Evolutionary conservation across 345 rosid genomes (phyloP).

Genomic region (Murraya paniculata): DNA sequence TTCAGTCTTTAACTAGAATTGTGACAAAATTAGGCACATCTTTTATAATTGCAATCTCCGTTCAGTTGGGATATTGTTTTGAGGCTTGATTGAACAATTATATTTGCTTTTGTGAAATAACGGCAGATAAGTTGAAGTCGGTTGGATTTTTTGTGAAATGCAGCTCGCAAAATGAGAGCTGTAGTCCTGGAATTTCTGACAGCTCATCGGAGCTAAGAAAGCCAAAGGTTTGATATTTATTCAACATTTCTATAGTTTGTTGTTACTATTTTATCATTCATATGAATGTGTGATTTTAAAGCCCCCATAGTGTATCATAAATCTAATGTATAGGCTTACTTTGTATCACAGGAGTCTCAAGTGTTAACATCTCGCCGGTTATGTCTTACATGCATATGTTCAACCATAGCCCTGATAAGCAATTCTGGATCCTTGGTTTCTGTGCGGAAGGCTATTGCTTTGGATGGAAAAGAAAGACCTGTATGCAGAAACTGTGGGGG

Average conservation of each 20-base stretch:
- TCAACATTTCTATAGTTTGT: not conserved
- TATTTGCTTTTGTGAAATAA: not conserved
- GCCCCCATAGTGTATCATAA: not conserved
- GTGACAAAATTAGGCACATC: not conserved
- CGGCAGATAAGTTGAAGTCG: slow-evolving; percentile 26
- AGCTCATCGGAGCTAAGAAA: slow-evolving; percentile 18
- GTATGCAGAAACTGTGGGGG: slow-evolving; percentile 82
- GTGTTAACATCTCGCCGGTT: slow-evolving; percentile 51
- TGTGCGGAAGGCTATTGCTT: slow-evolving; percentile 39
- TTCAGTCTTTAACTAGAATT: not conserved
- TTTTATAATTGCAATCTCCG: not conserved
- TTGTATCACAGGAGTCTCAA: slow-evolving; percentile 38
- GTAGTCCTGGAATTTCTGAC: slow-evolving; percentile 17
- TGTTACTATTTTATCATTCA: not conserved
- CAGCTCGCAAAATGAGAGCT: slow-evolving; percentile 30
- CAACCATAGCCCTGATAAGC: slow-evolving; percentile 51
- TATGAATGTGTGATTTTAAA: not conserved
- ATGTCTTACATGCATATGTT: slow-evolving; percentile 72
- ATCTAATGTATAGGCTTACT: not conserved
- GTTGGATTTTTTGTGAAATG: slow-evolving; percentile 36
- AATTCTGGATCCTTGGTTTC: slow-evolving; percentile 39
- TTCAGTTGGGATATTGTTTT: not conserved
- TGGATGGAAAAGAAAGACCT: slow-evolving; percentile 59
- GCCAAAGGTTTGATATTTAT: slow-evolving; percentile 26
- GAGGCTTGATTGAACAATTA: not conserved